These are phyloP conservation scores for Oidium heveae DNA, from an alignment of 2,329 filamentous ascomycete genomes.

Conservation along the genomic window DNA sequence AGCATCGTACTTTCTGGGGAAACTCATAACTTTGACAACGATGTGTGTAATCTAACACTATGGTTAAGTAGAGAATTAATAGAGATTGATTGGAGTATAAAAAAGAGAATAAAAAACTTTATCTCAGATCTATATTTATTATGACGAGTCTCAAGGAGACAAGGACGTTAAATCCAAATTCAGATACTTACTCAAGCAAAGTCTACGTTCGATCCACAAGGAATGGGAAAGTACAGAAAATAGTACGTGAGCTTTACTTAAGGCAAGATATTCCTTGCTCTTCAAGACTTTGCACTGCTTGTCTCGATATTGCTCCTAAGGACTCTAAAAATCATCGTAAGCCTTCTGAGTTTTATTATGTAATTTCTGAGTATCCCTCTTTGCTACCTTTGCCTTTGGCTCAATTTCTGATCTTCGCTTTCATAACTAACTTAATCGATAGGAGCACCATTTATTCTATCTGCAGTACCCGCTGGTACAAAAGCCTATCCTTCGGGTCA, in stretches of 20 bases:
- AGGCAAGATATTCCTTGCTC: constrained; percentile 95
- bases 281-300: constrained; percentile 60
- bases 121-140: constrained; percentile 5
- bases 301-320: constrained; percentile 46
- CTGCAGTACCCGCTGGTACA: constrained; percentile 65
- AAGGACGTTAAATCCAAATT: constrained; percentile 24
- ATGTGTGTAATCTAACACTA: too few species aligned
- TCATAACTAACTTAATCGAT: background rate
- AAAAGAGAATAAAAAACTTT: too few species aligned
- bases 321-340: constrained; percentile 57
- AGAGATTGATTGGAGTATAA: too few species aligned
- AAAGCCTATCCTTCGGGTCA: constrained; percentile 65
- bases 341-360: constrained; percentile 4
- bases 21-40: too few species aligned
- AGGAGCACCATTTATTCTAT: constrained; percentile 71
- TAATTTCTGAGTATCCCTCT: background rate
- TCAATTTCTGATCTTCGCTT: background rate
- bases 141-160: constrained; percentile 44
- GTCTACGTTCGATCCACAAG: constrained; percentile 85
- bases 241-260: constrained; percentile 87
- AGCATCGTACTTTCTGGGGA: too few species aligned
- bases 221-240: constrained; percentile 94
- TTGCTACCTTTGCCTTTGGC: too few species aligned
- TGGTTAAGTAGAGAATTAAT: too few species aligned
- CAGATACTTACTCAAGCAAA: constrained; percentile 74